These are phyloP conservation scores for Diplogelasinospora grovesii DNA, from an alignment of 495 filamentous ascomycete genomes.

Conservation along the genomic window DNA sequence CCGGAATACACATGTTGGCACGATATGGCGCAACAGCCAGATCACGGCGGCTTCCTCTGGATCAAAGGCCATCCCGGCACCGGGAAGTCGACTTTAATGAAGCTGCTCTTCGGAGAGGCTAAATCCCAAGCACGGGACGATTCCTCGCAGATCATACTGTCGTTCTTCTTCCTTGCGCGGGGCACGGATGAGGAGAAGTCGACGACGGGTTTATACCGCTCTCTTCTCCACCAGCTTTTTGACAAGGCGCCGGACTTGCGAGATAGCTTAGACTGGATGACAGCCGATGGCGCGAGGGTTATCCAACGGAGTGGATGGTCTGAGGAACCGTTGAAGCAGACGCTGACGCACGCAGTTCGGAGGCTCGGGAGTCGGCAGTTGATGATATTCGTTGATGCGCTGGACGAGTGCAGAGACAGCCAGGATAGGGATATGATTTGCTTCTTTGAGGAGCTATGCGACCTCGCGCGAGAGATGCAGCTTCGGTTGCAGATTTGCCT, in stretches of 20 bases:
- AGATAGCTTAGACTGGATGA: constrained; percentile 10
- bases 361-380: constrained; percentile 6
- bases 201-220: constrained; percentile 42
- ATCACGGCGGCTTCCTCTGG: constrained; percentile 46
- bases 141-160: constrained; percentile 20
- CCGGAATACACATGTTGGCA: constrained; percentile 35
- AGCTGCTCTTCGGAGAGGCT: constrained; percentile 28
- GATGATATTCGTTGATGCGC: constrained; percentile 31
- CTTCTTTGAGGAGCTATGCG: constrained; percentile 28
- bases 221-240: constrained; percentile 28
- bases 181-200: constrained; percentile 41
- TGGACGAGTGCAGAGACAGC: constrained; percentile 32
- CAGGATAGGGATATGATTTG: constrained; percentile 26
- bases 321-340: constrained; percentile 10
- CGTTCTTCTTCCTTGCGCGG: constrained; percentile 49
- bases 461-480: background rate
- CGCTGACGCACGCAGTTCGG: constrained; percentile 1
- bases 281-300: constrained; percentile 5
- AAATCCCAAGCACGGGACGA: constrained; percentile 5
- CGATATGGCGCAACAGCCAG: constrained; percentile 15
- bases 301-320: constrained; percentile 10
- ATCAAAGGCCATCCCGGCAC: constrained; percentile 48
- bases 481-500: constrained; percentile 32
- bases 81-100: constrained; percentile 52
- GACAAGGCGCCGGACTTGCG: constrained; percentile 1